Base-by-base conservation (phyloP, 192 early-diverging fungal genomes). In the Cetraspora pellucida region DNA sequence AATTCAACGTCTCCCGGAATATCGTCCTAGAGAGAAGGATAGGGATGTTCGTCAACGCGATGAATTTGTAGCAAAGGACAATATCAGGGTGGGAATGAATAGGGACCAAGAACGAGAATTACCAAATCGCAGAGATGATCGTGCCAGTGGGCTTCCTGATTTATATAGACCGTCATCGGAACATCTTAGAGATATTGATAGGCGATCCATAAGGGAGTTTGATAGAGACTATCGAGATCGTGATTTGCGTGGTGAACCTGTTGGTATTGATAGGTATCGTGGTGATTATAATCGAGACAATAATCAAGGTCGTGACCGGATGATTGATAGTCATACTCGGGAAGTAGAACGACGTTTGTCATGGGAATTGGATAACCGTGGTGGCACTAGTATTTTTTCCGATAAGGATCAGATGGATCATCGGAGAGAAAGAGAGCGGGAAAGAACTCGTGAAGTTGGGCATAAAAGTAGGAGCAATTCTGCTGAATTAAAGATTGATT, bases 191-290 rank as follows among this genome's bases (percentile, higher is more conserved):
- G 70, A 72, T 30, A 28, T 52, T 43, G 70, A 72, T 19, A 50
- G 70, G 10, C 21, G 70, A 31, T 23, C 70, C 57, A 58, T 72
- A 10, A 50, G 70, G 9, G 70, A 72, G 7, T 72, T 55, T 43
- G 70, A 72, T 25, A 50, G 70, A 55, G 70, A 72, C 19, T 57
- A 30, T 16, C 64, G 64, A 16, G 64, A 66, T 43, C 64, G 64
- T 6, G 64, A 66, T 43, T 17, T 43, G 4, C 4, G 64, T 4
- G 31, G 11, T n/a, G 64, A 66, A 31, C 27, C 31, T n/a, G 2
- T 43, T 10, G 54, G 25, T 2, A 11, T 19, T 44, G 70, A 72
- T 58, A 72, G 31, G 27, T 72, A 57, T 11, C 47, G 52, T 21
- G 19, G 9, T 43, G 70, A 72, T 31, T 72, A 72, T 58, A 23